Evolutionary conservation across 148 eudicot genomes (phyloP).

Genomic region (Vaccinium macrocarpon): DNA sequence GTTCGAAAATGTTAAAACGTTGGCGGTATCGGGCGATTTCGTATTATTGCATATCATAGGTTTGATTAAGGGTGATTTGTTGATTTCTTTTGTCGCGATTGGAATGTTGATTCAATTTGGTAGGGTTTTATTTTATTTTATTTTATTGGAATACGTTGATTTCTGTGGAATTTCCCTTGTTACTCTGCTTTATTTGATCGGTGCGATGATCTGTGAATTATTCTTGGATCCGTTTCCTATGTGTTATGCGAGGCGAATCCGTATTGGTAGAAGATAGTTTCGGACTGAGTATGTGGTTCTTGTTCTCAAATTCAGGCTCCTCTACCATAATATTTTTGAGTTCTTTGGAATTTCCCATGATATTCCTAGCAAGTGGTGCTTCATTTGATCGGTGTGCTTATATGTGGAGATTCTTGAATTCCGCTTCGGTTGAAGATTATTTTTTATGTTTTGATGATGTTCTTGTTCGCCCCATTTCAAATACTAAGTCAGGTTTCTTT

Average conservation of each 20-base stretch:
- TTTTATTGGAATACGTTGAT: too few relatives aligned
- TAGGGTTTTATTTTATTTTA: too few relatives aligned
- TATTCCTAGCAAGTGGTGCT: neutral
- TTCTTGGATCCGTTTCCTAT: neutral
- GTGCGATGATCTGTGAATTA: neutral
- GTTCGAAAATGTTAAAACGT: neutral
- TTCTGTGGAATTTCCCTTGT: too few relatives aligned
- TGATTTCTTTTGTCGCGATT: too few relatives aligned
- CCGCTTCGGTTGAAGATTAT: neutral
- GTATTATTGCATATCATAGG: neutral
- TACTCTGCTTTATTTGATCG: neutral
- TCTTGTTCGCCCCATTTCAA: neutral
- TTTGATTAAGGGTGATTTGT: too few relatives aligned
- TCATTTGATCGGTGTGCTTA: neutral
- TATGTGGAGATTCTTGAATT: neutral
- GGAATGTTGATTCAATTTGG: too few relatives aligned
- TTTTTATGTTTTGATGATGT: neutral
- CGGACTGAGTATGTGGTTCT: neutral
- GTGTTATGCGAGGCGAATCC: neutral
- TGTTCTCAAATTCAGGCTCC: neutral
- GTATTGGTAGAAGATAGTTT: neutral
- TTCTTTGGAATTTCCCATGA: neutral
- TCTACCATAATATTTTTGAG: neutral
- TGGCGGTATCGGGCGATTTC: neutral
- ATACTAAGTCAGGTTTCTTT: neutral